Conservation (phyloP, 768 basidiomycete species). For the Heimioporus sp. region DNA sequence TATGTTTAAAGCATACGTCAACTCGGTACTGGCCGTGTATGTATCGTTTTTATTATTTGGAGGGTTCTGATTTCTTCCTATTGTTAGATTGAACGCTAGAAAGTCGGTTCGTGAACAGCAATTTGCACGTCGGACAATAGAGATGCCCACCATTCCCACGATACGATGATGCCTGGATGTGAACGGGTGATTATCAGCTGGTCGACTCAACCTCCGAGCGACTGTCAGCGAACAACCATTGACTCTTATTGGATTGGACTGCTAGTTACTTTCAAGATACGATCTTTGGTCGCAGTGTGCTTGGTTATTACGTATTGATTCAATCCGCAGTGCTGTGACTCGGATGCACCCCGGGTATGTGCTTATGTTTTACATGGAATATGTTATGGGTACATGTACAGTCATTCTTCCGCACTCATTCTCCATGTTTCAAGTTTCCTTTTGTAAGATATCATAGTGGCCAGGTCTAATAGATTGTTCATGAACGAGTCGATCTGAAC, state of each 20-base stretch:
- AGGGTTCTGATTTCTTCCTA: background rate
- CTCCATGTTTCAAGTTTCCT: conserved; percentile 3
- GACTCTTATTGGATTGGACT: too few relatives aligned
- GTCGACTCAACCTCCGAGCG: too few relatives aligned
- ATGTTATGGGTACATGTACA: background rate
- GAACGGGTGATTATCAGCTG: too few relatives aligned
- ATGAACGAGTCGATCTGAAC: background rate
- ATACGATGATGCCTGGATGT: background rate
- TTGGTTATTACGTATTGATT: background rate
- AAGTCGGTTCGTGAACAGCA: background rate
- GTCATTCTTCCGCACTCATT: background rate
- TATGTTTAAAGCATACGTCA: background rate
- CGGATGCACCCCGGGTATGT: conserved; percentile 3
- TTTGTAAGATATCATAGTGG: conserved; percentile 72
- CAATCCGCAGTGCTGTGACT: too few relatives aligned
- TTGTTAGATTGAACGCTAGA: background rate
- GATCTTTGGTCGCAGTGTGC: background rate
- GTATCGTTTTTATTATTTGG: background rate
- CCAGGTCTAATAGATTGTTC: conserved; percentile 57
- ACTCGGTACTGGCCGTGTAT: background rate
- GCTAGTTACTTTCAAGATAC: too few relatives aligned
- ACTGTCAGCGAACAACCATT: too few relatives aligned
- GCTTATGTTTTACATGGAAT: conserved; percentile 10
- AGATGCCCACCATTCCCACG: background rate
- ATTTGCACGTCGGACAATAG: background rate